Evolutionary conservation across 495 filamentous ascomycete species (phyloP).

Genomic region (Penicillium paxilli): DNA sequence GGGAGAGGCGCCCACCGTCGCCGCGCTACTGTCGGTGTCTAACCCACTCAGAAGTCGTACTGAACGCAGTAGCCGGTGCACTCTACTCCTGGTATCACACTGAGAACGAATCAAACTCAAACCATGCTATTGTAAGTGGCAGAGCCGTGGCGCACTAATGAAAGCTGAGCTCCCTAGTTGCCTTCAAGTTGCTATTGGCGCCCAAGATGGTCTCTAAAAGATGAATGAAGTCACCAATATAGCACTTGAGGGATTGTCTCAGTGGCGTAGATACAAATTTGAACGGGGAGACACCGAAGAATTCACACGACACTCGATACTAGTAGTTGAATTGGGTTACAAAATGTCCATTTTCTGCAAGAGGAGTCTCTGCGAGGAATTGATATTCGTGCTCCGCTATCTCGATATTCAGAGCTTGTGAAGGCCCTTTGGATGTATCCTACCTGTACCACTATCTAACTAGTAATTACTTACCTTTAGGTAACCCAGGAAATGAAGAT

Average conservation of each 20-base stretch:
- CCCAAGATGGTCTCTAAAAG: background rate
- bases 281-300: no score
- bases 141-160: constrained; percentile 8
- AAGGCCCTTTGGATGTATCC: no score
- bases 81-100: constrained; percentile 8
- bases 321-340: background rate
- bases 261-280: no score
- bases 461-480: no score
- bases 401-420: no score
- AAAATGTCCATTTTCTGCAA: no score
- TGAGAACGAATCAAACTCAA: constrained; percentile 6
- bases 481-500: background rate
- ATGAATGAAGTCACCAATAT: background rate
- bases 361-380: no score
- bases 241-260: background rate
- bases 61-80: constrained; percentile 1
- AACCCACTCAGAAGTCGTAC: constrained; percentile 4
- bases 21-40: constrained; percentile 12
- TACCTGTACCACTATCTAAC: no score
- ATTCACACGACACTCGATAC: no score
- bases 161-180: background rate
- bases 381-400: no score
- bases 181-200: background rate
- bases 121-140: constrained; percentile 1
- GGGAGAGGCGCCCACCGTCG: constrained; percentile 26